phyloP scores from a whole-genome alignment of 768 basidiomycete genomes.

The Amanita polypyramis region DNA sequence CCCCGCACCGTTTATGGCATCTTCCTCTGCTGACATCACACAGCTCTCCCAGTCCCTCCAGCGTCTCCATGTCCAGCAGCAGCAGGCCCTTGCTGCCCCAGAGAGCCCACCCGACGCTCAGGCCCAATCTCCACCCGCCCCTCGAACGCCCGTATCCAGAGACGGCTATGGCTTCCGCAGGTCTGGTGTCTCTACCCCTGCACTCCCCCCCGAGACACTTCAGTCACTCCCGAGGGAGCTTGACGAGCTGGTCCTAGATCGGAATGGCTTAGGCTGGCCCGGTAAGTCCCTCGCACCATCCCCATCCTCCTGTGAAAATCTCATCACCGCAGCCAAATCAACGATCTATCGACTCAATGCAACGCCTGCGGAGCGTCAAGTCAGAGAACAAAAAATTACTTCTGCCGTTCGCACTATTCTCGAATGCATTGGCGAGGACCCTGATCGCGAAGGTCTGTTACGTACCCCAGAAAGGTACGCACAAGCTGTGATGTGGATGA shows the following conservation, averaged over 20 bases:
- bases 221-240: conserved; percentile 26
- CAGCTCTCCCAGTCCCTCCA: conserved; percentile 36
- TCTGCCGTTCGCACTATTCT: conserved; percentile 84
- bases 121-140: conserved; percentile 1
- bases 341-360: conserved; percentile 79
- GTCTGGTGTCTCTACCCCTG: conserved; percentile 61
- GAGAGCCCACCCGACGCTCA: conserved; percentile 7
- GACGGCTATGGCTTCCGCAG: conserved; percentile 81
- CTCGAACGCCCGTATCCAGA: conserved; percentile 29
- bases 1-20: not conserved
- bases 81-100: not conserved
- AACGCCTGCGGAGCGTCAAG: conserved; percentile 59
- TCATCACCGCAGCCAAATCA: conserved; percentile 60
- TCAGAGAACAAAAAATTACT: conserved; percentile 68
- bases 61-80: conserved; percentile 29
- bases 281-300: conserved; percentile 32
- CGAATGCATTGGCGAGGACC: conserved; percentile 98
- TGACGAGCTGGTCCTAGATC: conserved; percentile 35
- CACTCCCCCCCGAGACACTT: conserved; percentile 22
- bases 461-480: conserved; percentile 94
- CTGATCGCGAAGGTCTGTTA: conserved; percentile 84
- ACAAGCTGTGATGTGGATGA: conserved; percentile 98
- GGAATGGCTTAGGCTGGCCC: conserved; percentile 89
- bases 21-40: conserved; percentile 21
- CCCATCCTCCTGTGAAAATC: not conserved